Conservation (phyloP, 495 filamentous ascomycete genomes). For the Penicillium canariense region DNA sequence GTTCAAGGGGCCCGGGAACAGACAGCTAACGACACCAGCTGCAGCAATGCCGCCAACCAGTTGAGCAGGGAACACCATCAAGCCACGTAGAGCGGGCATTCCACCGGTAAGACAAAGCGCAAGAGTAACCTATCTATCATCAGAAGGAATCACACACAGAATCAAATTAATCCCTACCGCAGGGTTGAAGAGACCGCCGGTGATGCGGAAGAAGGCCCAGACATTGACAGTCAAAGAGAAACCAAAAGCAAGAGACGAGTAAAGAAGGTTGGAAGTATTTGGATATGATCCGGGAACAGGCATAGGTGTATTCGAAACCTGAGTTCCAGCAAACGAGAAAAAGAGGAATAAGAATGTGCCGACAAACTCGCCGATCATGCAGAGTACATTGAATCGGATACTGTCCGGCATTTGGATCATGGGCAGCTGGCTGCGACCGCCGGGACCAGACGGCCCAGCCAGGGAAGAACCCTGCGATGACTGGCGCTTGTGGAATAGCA, state of each 20-base stretch:
- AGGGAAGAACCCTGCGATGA: constrained; percentile 13
- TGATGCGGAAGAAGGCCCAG: constrained; percentile 82
- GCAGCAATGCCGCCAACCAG: constrained; percentile 58
- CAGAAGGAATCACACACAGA: background rate
- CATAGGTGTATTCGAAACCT: constrained; percentile 61
- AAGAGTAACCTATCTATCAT: constrained; percentile 49
- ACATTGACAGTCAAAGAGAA: constrained; percentile 76
- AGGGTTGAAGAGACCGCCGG: constrained; percentile 80
- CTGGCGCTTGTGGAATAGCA: constrained; percentile 14
- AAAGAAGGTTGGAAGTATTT: constrained; percentile 56
- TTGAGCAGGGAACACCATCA: constrained; percentile 53
- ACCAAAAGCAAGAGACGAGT: constrained; percentile 70
- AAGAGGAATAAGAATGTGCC: constrained; percentile 84
- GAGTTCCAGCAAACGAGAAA: constrained; percentile 75
- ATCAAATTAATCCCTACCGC: constrained; percentile 53
- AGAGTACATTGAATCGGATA: constrained; percentile 53
- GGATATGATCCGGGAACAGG: constrained; percentile 33
- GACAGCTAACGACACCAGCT: constrained; percentile 56
- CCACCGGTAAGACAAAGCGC: constrained; percentile 57
- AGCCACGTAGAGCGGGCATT: constrained; percentile 49
- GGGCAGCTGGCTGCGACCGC: constrained; percentile 31
- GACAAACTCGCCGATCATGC: constrained; percentile 66
- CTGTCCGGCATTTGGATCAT: constrained; percentile 40
- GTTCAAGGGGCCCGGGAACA: constrained; percentile 62
- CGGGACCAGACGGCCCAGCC: constrained; percentile 4